Conservation (phyloP, 1,139 yeast genomes). For the Nakaseomyces nivariensis region DNA sequence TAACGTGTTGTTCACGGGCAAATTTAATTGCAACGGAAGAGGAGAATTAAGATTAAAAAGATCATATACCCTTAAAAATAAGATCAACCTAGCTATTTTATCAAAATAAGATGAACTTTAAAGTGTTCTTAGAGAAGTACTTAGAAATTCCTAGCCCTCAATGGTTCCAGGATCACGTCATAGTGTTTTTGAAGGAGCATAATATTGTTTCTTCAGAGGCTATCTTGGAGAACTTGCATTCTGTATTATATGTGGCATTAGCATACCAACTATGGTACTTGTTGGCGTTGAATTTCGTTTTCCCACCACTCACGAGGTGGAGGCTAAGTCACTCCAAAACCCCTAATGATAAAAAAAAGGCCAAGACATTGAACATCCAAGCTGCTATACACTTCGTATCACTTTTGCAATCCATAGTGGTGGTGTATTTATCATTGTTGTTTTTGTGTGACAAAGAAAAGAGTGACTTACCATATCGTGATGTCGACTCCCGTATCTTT, state of each 20-base stretch:
- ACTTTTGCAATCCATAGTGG: constrained; percentile 25
- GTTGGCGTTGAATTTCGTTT: constrained; percentile 18
- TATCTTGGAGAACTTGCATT: constrained; percentile 22
- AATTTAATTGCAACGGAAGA: neutral
- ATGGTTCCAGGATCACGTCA: constrained; percentile 9
- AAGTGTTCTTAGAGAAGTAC: constrained; percentile 14
- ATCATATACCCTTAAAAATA: too few species aligned
- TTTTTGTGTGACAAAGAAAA: constrained; percentile 12
- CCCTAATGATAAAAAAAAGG: constrained; percentile 6
- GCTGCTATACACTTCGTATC: constrained; percentile 28
- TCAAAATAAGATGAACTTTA: constrained; percentile 10
- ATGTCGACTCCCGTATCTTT: constrained; percentile 42
- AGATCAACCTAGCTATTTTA: too few species aligned
- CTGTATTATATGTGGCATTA: constrained; percentile 22
- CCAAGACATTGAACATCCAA: constrained; percentile 18
- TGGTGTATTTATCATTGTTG: constrained; percentile 22
- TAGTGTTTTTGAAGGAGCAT: constrained; percentile 11
- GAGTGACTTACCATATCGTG: constrained; percentile 11
- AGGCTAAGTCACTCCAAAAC: constrained; percentile 7
- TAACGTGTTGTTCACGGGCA: neutral
- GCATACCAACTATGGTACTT: constrained; percentile 25
- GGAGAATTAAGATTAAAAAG: too few species aligned
- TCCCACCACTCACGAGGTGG: constrained; percentile 20
- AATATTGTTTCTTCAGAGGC: constrained; percentile 16
- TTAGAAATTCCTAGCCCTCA: constrained; percentile 5